Conservation (phyloP, 2,329 filamentous ascomycete species). For the Decorospora gaudefroyi region DNA sequence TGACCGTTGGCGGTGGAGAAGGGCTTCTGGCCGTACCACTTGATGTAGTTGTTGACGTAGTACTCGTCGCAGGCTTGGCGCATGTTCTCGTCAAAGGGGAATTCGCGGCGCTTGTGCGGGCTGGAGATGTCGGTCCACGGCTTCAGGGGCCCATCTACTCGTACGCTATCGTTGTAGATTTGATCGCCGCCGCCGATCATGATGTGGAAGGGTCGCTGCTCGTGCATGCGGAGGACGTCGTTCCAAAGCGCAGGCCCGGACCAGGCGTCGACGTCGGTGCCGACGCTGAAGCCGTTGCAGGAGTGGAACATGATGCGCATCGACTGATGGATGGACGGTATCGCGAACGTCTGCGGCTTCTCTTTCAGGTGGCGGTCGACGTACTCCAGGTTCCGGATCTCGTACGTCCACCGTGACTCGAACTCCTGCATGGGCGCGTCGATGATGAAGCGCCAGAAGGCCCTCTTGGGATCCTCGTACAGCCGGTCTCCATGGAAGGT, state of each 20-base stretch:
- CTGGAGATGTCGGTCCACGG: constrained; percentile 65
- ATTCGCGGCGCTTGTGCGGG: constrained; percentile 63
- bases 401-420: constrained; percentile 80
- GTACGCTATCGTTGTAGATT: constrained; percentile 76
- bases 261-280: constrained; percentile 66
- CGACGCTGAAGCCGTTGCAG: constrained; percentile 70
- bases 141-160: constrained; percentile 79
- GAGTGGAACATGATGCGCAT: constrained; percentile 73
- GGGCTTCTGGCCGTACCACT: constrained; percentile 71
- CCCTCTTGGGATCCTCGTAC: constrained; percentile 62
- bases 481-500: constrained; percentile 59
- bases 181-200: constrained; percentile 93
- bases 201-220: constrained; percentile 64
- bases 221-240: constrained; percentile 65
- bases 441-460: constrained; percentile 64
- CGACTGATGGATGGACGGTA: constrained; percentile 64
- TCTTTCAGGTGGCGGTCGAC: constrained; percentile 52
- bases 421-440: constrained; percentile 68
- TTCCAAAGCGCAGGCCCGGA: constrained; percentile 66
- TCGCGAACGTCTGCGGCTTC: constrained; percentile 54
- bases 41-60: constrained; percentile 65
- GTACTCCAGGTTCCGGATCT: constrained; percentile 68
- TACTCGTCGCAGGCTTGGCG: constrained; percentile 63
- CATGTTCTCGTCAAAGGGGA: constrained; percentile 68
- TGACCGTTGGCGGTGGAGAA: constrained; percentile 64